phyloP scores from a whole-genome alignment of 169 alveolate genomes.

The Cryptosporidium andersoni region DNA sequence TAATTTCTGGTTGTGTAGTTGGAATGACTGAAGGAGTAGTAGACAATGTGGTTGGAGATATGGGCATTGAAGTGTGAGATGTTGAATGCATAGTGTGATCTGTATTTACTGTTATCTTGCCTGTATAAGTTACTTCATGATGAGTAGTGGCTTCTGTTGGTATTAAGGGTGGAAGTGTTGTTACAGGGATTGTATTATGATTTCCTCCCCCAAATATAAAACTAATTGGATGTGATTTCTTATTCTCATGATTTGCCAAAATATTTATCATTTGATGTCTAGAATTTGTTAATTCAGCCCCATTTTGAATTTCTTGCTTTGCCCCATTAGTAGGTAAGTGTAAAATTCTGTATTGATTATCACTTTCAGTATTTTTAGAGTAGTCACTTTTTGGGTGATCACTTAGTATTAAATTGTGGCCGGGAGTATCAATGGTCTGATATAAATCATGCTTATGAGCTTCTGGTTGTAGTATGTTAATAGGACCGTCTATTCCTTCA shows the following conservation, averaged over 20 bases:
- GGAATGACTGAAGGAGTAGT: not conserved
- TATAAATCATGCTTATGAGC: too few species aligned
- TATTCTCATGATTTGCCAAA: not conserved
- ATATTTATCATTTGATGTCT: not conserved
- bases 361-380: not conserved
- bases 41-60: not conserved
- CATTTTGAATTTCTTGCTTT: not conserved
- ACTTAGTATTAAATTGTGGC: too few species aligned
- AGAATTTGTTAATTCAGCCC: not conserved
- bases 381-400: too few species aligned
- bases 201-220: conserved; percentile 17
- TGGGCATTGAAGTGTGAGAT: not conserved
- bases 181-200: not conserved
- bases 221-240: not conserved
- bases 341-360: not conserved
- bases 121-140: not conserved
- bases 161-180: conserved; percentile 4
- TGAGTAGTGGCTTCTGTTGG: not conserved
- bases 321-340: not conserved
- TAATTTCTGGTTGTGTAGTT: not conserved
- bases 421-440: too few species aligned
- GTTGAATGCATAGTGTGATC: not conserved
- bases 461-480: too few species aligned
- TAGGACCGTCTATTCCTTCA: too few species aligned
- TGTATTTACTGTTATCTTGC: not conserved